Conservation (phyloP, 2,329 filamentous ascomycete species). For the Thermochaetoides dissita region DNA sequence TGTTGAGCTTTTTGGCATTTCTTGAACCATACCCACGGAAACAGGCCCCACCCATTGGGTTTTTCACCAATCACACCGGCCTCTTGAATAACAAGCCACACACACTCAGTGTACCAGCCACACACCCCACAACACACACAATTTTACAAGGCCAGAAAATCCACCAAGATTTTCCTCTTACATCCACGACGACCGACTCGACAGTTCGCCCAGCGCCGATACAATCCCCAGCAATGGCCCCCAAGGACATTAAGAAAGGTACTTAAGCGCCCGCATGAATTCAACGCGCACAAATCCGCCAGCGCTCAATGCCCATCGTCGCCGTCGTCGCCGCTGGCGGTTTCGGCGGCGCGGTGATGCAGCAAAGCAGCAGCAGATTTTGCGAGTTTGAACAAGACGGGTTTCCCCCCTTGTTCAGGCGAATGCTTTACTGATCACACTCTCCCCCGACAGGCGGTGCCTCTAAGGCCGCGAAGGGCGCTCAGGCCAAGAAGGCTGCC, state of each 20-base stretch:
- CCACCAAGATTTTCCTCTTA: conserved; percentile 7
- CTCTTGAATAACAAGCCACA: background rate
- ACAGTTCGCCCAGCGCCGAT: conserved; percentile 17
- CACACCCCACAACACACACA: conserved; percentile 15
- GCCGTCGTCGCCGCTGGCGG: conserved; percentile 9
- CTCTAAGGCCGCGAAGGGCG: conserved; percentile 42
- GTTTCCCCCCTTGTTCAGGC: conserved; percentile 30
- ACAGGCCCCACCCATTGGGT: background rate
- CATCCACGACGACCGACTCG: conserved; percentile 15
- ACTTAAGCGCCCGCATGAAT: conserved; percentile 16
- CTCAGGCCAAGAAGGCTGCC: conserved; percentile 81
- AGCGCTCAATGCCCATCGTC: conserved; percentile 17
- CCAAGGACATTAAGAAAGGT: conserved; percentile 28
- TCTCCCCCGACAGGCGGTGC: conserved; percentile 40
- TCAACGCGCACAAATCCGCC: conserved; percentile 14
- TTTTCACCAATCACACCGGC: background rate
- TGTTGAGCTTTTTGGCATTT: background rate
- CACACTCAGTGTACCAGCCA: conserved; percentile 10
- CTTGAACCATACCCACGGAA: background rate
- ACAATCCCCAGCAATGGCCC: conserved; percentile 22
- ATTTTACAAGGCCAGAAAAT: conserved; percentile 11
- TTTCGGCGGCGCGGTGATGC: conserved; percentile 24
- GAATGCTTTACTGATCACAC: conserved; percentile 49
- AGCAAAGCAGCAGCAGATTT: conserved; percentile 61
- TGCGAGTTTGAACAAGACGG: conserved; percentile 46